Evolutionary conservation across 352 stramenopile species (phyloP), one percentile per base, ranked within the genome.

Genomic region (Phytophthora boehmeriae): DNA sequence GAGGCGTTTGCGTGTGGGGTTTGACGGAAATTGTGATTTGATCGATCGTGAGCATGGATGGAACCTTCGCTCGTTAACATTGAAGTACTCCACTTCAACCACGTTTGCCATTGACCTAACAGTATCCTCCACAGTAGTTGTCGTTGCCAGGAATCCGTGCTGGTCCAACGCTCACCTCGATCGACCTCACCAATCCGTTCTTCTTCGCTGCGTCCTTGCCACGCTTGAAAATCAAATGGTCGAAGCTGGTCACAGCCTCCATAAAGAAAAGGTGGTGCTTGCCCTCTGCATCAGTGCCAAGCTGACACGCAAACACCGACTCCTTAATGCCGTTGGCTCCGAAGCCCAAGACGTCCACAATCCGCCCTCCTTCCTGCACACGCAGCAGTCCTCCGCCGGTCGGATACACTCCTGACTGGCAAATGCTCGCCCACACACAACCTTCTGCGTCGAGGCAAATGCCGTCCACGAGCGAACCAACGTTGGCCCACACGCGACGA

Each of bases 401-500:
- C 25, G 53, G 38, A 68, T 86, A 80, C 10, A 78, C 17, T 5
- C 78, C 78, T 4, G 83, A 52, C 10, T 85, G 78, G n/a, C 69
- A 66, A 4, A 88, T 55, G 2, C 71, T 68, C 8, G 36, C 68
- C 78, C 78, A 90, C 20, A 88, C 69, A 38, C 76, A 90, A n/a
- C 78, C 80, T 54, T 90, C 78, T 2, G 78, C 80, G n/a, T 88
- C 80, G 4, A 88, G 59, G 10, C 73, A 78, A 46, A 90, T 90
- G 50, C 80, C 80, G 54, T 88, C 78, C 6, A 63, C 50, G 11
- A 71, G 67, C 3, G 80, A 41, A 0, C 80, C 76, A 13, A 87
- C 42, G 45, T 81, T 28, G 14, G 80, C 78, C 78, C 80, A 90
- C 22, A 86, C 58, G 1, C 74, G 74, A 5, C 72, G 76, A 51